Evolutionary conservation across 2,329 filamentous ascomycete species (phyloP), one percentile per base, ranked within the genome.

Genomic region (Clarireedia paspali): DNA sequence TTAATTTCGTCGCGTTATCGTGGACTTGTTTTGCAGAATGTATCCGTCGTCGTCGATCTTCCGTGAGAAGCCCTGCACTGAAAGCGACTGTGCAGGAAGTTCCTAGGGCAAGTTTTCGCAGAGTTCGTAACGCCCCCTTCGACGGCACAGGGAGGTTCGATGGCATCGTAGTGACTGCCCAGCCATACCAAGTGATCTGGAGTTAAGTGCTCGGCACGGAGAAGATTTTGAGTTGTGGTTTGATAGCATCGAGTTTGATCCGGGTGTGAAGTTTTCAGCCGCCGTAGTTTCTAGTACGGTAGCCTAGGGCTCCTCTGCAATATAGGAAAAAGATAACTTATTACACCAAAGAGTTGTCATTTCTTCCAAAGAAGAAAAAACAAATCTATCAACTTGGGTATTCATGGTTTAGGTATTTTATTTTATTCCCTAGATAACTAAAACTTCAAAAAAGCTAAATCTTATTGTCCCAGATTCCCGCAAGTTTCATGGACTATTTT

Each of bases 41-140:
- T 59, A 82, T 76, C 26, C 78, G 75, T 56, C 78, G 77, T 57
- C 79, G 74, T 48, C 78, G 77, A 67, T 83, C 80, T 67, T 83
- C 79, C 56, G 80, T 73, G 55, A 83, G 70, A 26, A 80, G 66
- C 6, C 66, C 68, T 46, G 64, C 59, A 15, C 63, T 63, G 57
- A 70, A 59, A 50, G 76, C 74, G 55, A 82, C 73, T 44, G 79
- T 81, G 64, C 78, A 82, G 7, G 79, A 80, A 2, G 79, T 82
- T 50, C 79, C 80, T 15, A 83, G 68, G 55, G 80, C 74, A 57
- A 82, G 73, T 60, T 78, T 76, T 59, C 78, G 77, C 38, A 83
- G 75, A 57, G 78, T 75, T 67, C 78, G 75, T 60, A 82, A 73
- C 57, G 76, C 78, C 57, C 77, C 76, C 70, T 78, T 77, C 39